Conservation (phyloP, 805 yeast genomes). For the Sugiyamaella lignohabitans region DNA sequence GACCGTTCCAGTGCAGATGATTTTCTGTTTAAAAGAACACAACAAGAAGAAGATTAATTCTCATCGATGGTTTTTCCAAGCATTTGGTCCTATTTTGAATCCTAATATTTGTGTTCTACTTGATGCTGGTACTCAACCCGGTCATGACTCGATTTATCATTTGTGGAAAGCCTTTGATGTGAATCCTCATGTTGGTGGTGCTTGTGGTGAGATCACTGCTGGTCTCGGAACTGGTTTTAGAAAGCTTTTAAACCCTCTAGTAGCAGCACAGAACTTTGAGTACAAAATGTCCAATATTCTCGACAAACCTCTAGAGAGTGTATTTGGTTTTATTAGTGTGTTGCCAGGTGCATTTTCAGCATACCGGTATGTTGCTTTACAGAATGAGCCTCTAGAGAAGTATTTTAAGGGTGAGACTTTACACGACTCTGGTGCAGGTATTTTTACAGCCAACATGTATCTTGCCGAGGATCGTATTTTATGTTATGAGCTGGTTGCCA, state of each 20-base stretch:
- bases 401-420: constrained; percentile 90
- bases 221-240: constrained; percentile 58
- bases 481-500: constrained; percentile 94
- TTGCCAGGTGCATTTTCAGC: constrained; percentile 97
- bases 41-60: constrained; percentile 93
- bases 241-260: constrained; percentile 70
- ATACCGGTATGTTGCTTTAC: constrained; percentile 75
- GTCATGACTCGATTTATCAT: constrained; percentile 74
- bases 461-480: constrained; percentile 93
- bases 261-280: constrained; percentile 95
- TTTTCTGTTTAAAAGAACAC: constrained; percentile 87
- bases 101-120: constrained; percentile 85
- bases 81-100: constrained; percentile 82
- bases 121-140: constrained; percentile 94
- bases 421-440: constrained; percentile 62
- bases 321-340: constrained; percentile 90
- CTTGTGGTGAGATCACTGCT: constrained; percentile 95
- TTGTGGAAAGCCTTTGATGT: constrained; percentile 81
- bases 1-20: constrained; percentile 74
- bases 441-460: constrained; percentile 93
- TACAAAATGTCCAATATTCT: constrained; percentile 91
- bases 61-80: constrained; percentile 96
- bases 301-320: constrained; percentile 93
- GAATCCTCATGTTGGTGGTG: constrained; percentile 83
- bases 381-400: constrained; percentile 71